phyloP scores from a whole-genome alignment of 2,329 filamentous ascomycete species.

The Ophiostoma sp. region DNA sequence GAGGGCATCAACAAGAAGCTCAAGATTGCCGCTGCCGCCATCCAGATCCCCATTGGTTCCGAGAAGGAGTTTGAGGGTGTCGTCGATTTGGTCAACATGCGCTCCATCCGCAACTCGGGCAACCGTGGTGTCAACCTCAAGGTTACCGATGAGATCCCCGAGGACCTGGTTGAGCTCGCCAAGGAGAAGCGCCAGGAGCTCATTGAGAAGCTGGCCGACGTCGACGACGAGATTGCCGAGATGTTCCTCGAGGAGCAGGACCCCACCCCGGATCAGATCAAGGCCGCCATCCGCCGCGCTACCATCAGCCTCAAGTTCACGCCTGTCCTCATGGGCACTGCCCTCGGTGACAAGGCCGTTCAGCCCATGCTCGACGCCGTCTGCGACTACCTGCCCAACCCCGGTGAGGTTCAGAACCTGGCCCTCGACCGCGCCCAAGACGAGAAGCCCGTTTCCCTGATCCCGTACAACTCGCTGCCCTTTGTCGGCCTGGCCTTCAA shows the following conservation, averaged over 20 bases:
- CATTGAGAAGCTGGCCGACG: slow-evolving; percentile 93
- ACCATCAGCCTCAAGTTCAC: slow-evolving; percentile 91
- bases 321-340: slow-evolving; percentile 94
- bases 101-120: slow-evolving; percentile 89
- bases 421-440: slow-evolving; percentile 79
- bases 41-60: slow-evolving; percentile 90
- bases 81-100: slow-evolving; percentile 89
- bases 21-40: slow-evolving; percentile 85
- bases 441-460: slow-evolving; percentile 80
- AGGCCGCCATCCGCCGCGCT: slow-evolving; percentile 84
- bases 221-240: slow-evolving; percentile 97
- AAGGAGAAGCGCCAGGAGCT: slow-evolving; percentile 80
- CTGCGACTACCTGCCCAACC: slow-evolving; percentile 93
- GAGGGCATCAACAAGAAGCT: slow-evolving; percentile 98
- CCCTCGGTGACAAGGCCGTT: slow-evolving; percentile 88
- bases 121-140: slow-evolving; percentile 74
- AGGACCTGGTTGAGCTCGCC: slow-evolving; percentile 72
- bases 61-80: slow-evolving; percentile 93
- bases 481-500: slow-evolving; percentile 98
- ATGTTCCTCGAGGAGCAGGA: slow-evolving; percentile 85
- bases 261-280: slow-evolving; percentile 80
- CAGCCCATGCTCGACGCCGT: slow-evolving; percentile 96
- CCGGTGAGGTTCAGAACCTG: slow-evolving; percentile 81
- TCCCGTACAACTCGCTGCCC: slow-evolving; percentile 89
- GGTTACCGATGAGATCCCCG: slow-evolving; percentile 77